Evolutionary conservation across 768 basidiomycete species (phyloP).

Genomic region (Agaricus blazei): DNA sequence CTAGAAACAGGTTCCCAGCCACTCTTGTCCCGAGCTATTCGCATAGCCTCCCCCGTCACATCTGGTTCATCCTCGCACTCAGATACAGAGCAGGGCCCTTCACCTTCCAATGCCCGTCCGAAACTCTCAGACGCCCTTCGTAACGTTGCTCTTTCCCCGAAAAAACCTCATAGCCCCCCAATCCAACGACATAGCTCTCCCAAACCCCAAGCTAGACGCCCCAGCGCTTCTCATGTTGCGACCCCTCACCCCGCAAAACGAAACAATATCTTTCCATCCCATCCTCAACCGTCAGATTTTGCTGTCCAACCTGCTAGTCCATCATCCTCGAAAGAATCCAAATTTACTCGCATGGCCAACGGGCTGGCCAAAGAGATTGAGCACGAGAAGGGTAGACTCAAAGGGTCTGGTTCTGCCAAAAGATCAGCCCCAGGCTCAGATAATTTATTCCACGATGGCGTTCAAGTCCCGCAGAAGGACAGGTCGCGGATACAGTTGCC

Average conservation of each 20-base stretch:
- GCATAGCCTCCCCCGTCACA: slow-evolving; percentile 43
- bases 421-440: slow-evolving; percentile 13
- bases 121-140: slow-evolving; percentile 69
- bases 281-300: slow-evolving; percentile 41
- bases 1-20: slow-evolving; percentile 46
- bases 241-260: slow-evolving; percentile 30
- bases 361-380: slow-evolving; percentile 54
- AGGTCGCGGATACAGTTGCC: slow-evolving; percentile 54
- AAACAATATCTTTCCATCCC: slow-evolving; percentile 21
- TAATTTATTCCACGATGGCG: slow-evolving; percentile 35
- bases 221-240: slow-evolving; percentile 14
- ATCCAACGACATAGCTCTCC: slow-evolving; percentile 18
- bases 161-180: slow-evolving; percentile 55
- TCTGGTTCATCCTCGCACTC: slow-evolving; percentile 45
- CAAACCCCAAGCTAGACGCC: not conserved
- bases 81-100: slow-evolving; percentile 42
- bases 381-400: slow-evolving; percentile 21
- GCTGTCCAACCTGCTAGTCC: slow-evolving; percentile 60
- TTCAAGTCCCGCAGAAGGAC: slow-evolving; percentile 17
- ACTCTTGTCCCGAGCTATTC: slow-evolving; percentile 28
- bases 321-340: slow-evolving; percentile 40
- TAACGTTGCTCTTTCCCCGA: slow-evolving; percentile 69
- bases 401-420: not conserved
- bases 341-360: slow-evolving; percentile 56
- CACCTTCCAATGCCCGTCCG: slow-evolving; percentile 33